Base-by-base conservation (phyloP, 805 yeast genomes). In the Yueomyces sp. region DNA sequence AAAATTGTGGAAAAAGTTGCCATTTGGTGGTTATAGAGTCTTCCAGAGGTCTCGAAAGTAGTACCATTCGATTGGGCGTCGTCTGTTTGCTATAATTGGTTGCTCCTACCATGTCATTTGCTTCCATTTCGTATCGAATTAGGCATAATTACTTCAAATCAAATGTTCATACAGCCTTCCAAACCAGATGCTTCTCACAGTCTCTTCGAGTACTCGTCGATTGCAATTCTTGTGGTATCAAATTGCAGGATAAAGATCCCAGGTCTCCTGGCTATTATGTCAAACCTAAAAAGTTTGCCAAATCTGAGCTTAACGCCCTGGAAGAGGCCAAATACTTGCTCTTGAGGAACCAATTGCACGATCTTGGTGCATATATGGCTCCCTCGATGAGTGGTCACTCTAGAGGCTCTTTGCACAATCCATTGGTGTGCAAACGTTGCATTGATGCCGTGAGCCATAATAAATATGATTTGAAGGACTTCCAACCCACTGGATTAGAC, bases 211-310 rank as follows among this genome's bases (percentile, higher is more conserved):
- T 6, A 6, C 6, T 6, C 2, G 38, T 52, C 2, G 51, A 49
- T 39, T 79, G 86, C 54, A 53, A 63, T 4, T 70, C 82, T 2
- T 80, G 87, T 62, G 85, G 85, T 29, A 60, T 77, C 5, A 49
- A 50, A 7, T 57, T 79, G 26, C 85, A 80, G 51, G 52, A 54
- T 4, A 48, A 44, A 0, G 60, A 69, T 41, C 56, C 66, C 0
- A 37, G 42, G 0, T 47, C 52, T 28, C 64, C 66, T 0, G 84
- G 84, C 2, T 79, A 52, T 52, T 77, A 64, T 49, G 49, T 48
- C 12, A 45, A 55, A 41, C 65, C 66, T 2, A 55, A 51, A 43
- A n/a, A 2, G 3, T 44, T 40, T 3, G 40, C 37, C 12, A 38
- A 38, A 3, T 48, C 42, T 27, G 49, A 44, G 6, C 4, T 39